Base-by-base conservation (phyloP, 371 early-diverging fungal genomes). In the Rhizopus sp. region DNA sequence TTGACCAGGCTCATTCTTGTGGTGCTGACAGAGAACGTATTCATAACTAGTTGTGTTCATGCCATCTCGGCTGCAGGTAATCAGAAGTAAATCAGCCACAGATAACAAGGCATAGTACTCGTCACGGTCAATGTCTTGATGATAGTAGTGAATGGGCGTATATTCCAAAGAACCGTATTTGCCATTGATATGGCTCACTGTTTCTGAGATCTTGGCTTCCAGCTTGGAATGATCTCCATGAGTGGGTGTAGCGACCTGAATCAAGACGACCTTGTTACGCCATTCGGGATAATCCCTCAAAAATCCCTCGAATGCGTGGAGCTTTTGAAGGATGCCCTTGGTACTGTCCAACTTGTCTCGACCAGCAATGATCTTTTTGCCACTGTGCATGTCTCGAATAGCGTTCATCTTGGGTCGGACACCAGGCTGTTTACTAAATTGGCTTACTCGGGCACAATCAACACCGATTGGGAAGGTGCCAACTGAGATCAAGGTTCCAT, bases 1-100 rank as follows among this genome's bases (percentile, higher is more conserved):
- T n/a, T 95, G 91, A 0, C 94, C 94, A 49, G 86, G 81, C 46
- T 87, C 79, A 44, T 44, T 12, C 37, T 90, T 92, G 39, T 93
- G 90, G 48, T 93, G 90, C 69, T 99, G 98, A 78, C 97, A 99
- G 45, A 98, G 85, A 41, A 98, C 87, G 75, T 93, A 99, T 71
- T 99, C 99, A 52, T 98, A 92, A 37, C 94, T 91, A 1, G 98
- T 99, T 7, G 99, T 93, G 78, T 99, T 99, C 99, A 99, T 99
- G 50, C 99, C 99, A 75, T 99, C 99, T n/a, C 98, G 84, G 10
- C 99, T 83, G 50, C 93, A 88, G 4, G 99, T 99, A 55, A 99
- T 95, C 30, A 99, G 69, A n/a, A 91, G 95, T 5, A 93, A 87
- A 73, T 99, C 98, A 13, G 98, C 98, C 1, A 95, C 87, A 4